Evolutionary conservation across 345 rosid species (phyloP).

Genomic region (Camelina sativa): DNA sequence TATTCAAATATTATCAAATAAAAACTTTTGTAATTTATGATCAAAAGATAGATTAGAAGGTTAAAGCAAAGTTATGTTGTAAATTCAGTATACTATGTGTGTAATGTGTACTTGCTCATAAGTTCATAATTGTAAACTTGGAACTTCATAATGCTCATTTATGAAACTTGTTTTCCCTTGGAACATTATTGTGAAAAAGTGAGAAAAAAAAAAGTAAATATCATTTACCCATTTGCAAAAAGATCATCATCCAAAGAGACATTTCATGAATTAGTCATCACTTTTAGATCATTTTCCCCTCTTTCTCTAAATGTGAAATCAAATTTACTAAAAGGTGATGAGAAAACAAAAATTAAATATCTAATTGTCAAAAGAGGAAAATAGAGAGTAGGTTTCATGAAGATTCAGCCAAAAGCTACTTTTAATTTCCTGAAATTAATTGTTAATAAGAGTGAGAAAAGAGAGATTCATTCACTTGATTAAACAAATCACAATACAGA

Average conservation of each 20-base stretch:
- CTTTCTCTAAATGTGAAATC: slow-evolving; percentile 33
- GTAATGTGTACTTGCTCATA: neutral
- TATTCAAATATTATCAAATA: neutral
- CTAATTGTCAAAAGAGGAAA: slow-evolving; percentile 25
- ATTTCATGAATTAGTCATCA: slow-evolving; percentile 26
- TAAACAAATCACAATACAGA: slow-evolving; percentile 40
- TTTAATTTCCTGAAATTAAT: neutral
- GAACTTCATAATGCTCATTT: neutral
- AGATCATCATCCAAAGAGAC: slow-evolving; percentile 22
- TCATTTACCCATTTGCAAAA: slow-evolving; percentile 32
- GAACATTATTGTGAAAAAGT: neutral
- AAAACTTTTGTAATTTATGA: neutral
- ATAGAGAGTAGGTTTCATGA: slow-evolving; percentile 34
- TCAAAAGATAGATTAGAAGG: neutral
- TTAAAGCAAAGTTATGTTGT: neutral
- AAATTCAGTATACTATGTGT: neutral
- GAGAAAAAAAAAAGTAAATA: slow-evolving; percentile 1
- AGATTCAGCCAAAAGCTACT: slow-evolving; percentile 8
- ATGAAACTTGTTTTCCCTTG: neutral
- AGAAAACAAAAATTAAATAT: slow-evolving; percentile 16
- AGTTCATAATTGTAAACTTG: neutral
- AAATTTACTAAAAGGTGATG: slow-evolving; percentile 28
- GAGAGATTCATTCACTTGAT: slow-evolving; percentile 37
- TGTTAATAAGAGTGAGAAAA: slow-evolving; percentile 29
- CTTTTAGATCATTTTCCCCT: slow-evolving; percentile 19